Conservation (phyloP, 371 early-diverging fungal genomes). For the Chytridiales sp. region DNA sequence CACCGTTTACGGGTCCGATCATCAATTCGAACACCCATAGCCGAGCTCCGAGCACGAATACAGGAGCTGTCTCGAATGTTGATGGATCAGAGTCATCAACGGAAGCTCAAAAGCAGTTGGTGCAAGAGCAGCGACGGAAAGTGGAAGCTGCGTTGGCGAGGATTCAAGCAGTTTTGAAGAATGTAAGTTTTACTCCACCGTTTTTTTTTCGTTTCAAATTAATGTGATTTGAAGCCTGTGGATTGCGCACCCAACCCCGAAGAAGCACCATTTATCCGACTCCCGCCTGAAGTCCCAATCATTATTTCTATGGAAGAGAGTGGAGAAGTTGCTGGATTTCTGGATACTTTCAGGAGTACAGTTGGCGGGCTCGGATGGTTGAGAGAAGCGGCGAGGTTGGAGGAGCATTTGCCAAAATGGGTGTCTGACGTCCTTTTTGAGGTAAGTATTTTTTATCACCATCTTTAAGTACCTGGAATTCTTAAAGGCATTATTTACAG, state of each 20-base stretch:
- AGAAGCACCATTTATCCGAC: constrained; percentile 54
- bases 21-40: too few species aligned
- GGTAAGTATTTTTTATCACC: constrained; percentile 24
- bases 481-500: constrained; percentile 3
- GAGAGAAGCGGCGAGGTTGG: constrained; percentile 45
- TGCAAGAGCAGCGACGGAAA: not conserved
- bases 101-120: not conserved
- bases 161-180: constrained; percentile 9
- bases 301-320: constrained; percentile 74
- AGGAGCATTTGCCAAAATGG: constrained; percentile 56
- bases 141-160: constrained; percentile 7
- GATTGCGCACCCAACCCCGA: constrained; percentile 26
- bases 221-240: not conserved
- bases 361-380: constrained; percentile 58
- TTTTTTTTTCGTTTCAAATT: not conserved
- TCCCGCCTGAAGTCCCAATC: constrained; percentile 69
- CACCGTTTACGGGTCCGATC: too few species aligned
- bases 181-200: constrained; percentile 3
- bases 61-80: too few species aligned
- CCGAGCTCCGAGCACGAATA: too few species aligned
- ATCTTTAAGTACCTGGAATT: not conserved
- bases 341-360: constrained; percentile 75
- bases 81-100: not conserved
- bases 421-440: constrained; percentile 44
- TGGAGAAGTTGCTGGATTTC: constrained; percentile 71